Conservation (phyloP, 2,329 filamentous ascomycete species). For the Sporothrix variecibatus region DNA sequence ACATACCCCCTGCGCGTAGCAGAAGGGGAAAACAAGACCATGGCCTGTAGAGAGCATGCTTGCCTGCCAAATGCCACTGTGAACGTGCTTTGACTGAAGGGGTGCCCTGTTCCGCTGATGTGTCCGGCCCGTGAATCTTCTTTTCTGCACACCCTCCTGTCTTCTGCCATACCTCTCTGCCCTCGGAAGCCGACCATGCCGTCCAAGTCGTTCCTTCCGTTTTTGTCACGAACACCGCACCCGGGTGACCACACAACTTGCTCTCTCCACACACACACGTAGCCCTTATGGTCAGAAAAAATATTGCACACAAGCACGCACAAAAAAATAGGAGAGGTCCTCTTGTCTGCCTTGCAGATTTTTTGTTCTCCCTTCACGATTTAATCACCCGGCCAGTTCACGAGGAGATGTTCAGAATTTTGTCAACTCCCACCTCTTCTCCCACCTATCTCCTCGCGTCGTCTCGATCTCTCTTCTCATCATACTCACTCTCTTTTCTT, state of each 20-base stretch:
- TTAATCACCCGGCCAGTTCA: background rate
- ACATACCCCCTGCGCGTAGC: background rate
- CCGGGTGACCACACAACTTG: background rate
- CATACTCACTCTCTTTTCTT: background rate
- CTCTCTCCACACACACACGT: background rate
- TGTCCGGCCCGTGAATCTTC: background rate
- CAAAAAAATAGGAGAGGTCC: background rate
- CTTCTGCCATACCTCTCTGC: background rate
- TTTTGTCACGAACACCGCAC: background rate
- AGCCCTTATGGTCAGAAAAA: background rate
- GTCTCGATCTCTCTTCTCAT: background rate
- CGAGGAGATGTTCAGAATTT: background rate
- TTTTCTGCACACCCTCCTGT: background rate
- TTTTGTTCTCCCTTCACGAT: background rate
- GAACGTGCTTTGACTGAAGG: background rate
- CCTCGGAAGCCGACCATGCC: background rate
- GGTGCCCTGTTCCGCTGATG: background rate
- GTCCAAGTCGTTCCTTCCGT: constrained; percentile 4
- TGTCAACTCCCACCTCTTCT: background rate
- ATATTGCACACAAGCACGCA: background rate
- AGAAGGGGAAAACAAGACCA: background rate
- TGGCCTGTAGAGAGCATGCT: background rate
- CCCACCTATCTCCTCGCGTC: background rate
- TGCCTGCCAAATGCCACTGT: background rate
- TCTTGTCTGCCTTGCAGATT: background rate